Base-by-base conservation (phyloP, 495 filamentous ascomycete species). In the Aspergillus cristatus region DNA sequence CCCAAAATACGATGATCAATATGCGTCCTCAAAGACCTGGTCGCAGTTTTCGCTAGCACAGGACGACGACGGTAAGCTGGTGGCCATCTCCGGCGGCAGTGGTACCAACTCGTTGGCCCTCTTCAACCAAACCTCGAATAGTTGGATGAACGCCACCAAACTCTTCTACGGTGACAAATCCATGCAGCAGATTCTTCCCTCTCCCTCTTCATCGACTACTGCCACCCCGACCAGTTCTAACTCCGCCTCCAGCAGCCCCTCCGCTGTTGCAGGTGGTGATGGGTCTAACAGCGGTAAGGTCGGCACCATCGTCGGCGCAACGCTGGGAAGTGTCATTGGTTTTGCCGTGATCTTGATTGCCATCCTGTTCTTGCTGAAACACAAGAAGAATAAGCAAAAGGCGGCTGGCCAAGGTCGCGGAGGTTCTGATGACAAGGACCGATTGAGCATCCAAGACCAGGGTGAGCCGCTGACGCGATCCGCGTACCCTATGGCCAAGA, bases 81-180 rank as follows among this genome's bases (percentile, higher is more conserved):
- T 88, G 1, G 82, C 93, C 7, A 76, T 94, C 31, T 75, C 77
- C 14, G 83, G 88, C 46, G 91, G 89, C 18, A 76, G 76, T 47
- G 63, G 68, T 12, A 60, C 79, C 14, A 42, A 63, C 24, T 52
- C 62, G 2, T 40, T 98, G 14, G 76, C 71, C 42, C 81, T 98
- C 44, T 98, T 95, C 61, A 74, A 96, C 52, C 74, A 81, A 35
- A 76, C 72, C 16, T 60, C 72, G 35, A 94, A 97, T 52, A 60
- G 68, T 44, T 98, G 91, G 91, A 56, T 80, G 14, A 84, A 96
- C 60, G 69, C 86, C 0, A 80, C 75, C 2, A 58, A 71, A 15
- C 57, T 82, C 18, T 80, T 97, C 40, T 56, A 60, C 26, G 67
- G 64, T 18, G 70, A 61, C 6, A 51, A 70, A 30, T 37, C 52